Evolutionary conservation across 495 filamentous ascomycete species (phyloP).

Genomic region (Neurospora pannonica): DNA sequence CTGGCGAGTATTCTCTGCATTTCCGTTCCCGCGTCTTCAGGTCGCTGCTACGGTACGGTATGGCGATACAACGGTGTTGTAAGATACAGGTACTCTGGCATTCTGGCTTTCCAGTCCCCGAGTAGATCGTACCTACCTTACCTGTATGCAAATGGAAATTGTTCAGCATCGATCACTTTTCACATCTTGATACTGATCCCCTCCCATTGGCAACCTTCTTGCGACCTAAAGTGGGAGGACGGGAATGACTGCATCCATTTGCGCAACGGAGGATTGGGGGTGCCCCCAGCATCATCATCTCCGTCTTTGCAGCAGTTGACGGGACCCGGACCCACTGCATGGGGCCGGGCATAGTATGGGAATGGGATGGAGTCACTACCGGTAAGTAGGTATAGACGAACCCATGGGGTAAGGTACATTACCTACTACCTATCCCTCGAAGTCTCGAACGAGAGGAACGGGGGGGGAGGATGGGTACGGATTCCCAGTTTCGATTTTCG

Average conservation of each 20-base stretch:
- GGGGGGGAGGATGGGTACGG: neutral
- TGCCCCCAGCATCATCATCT: neutral
- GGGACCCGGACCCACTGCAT: neutral
- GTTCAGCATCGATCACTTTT: neutral
- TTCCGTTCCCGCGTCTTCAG: neutral
- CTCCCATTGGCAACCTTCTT: neutral
- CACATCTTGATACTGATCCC: too few relatives aligned
- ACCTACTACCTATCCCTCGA: too few relatives aligned
- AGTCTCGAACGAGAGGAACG: too few relatives aligned
- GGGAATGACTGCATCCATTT: neutral
- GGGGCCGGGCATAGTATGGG: neutral
- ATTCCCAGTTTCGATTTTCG: neutral
- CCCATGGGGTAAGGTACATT: neutral
- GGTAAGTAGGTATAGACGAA: too few relatives aligned
- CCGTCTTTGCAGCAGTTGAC: neutral
- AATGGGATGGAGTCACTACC: neutral
- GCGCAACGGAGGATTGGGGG: neutral
- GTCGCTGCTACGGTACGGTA: neutral
- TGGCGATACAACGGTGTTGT: neutral
- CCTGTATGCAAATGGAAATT: too few relatives aligned
- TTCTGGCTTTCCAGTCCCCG: too few relatives aligned
- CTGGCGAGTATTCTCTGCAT: neutral
- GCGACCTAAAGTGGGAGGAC: neutral
- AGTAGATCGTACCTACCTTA: too few relatives aligned
- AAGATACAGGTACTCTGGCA: too few relatives aligned